Evolutionary conservation across 148 eudicot genomes (phyloP), one percentile per base, ranked within the genome.

Genomic region (Silene conica): DNA sequence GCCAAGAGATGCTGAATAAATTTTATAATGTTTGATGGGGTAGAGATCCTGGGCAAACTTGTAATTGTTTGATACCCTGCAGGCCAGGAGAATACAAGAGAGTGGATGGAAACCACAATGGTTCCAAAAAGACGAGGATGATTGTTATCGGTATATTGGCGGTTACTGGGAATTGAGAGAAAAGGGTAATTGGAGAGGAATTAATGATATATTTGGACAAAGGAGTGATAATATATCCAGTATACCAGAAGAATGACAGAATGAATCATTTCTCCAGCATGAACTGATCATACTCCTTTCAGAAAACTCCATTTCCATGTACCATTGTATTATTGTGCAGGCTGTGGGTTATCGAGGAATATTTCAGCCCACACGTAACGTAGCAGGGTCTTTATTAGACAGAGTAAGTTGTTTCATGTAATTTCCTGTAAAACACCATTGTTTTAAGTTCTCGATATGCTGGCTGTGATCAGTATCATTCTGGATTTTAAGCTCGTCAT

Each of bases 21-120:
- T 5, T 31, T 12, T 13, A 2, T 46, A 46, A 10, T 48, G 54
- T 48, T 48, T 48, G 16, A 48, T 20, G 1, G 10, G 2, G 3
- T 59, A 4, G 14, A 60, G 46, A 59, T 71, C 28, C 50, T 64
- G 48, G 43, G 21, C 3, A n/a, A 65, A 14, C 22, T 52, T 8
- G 10, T 56, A 50, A 50, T 4, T 14, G 3, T 60, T 70, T 57
- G 25, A 67, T 50, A 67, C 56, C 45, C 23, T 67, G 69, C 88
- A 93, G 98, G 97, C 98, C 67, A 84, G 97, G 89, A 91, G 76
- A 80, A 71, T 93, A 82, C 98, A 93, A 85, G 98, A 93, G 76
- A 88, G 92, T 76, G 98, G 98, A 12, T 93, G 98, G 97, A 83
- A 84, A 81, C 98, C 98, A 28, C 88, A 89, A 82, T 93, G 98